These are phyloP conservation scores for Cochlearia excelsa DNA, from an alignment of 345 rosid genomes.

Conservation along the genomic window DNA sequence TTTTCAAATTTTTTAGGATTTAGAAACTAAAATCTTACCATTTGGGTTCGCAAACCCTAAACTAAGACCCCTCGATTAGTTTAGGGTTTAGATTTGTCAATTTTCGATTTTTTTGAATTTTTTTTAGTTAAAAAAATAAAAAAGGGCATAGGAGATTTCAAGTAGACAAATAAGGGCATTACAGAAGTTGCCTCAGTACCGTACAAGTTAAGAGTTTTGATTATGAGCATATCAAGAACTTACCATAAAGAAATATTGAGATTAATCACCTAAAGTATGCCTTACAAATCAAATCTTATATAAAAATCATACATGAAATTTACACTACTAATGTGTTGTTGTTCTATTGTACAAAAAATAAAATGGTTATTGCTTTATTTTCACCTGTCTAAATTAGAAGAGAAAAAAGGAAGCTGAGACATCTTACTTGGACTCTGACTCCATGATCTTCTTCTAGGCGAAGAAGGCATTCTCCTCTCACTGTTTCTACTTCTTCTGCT, in stretches of 20 bases:
- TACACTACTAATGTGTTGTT: slow-evolving; percentile 9
- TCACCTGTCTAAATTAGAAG: slow-evolving; percentile 50
- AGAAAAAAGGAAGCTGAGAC: slow-evolving; percentile 49
- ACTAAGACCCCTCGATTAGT: too few relatives aligned
- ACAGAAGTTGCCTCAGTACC: too few relatives aligned
- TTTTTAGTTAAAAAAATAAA: too few relatives aligned
- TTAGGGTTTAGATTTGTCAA: too few relatives aligned
- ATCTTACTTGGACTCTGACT: slow-evolving; percentile 48
- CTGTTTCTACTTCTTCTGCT: slow-evolving; percentile 53
- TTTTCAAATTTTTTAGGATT: too few relatives aligned
- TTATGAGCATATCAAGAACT: not conserved
- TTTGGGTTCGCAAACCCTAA: too few relatives aligned
- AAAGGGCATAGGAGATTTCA: too few relatives aligned
- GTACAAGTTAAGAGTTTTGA: slow-evolving; percentile 16
- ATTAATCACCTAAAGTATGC: too few relatives aligned
- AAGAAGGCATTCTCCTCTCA: slow-evolving; percentile 45
- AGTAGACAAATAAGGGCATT: too few relatives aligned
- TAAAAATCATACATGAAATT: slow-evolving; percentile 6
- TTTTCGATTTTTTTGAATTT: too few relatives aligned
- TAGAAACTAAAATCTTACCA: too few relatives aligned
- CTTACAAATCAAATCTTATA: slow-evolving; percentile 7
- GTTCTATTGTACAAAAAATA: not conserved
- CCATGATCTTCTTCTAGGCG: slow-evolving; percentile 48
- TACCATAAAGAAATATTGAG: slow-evolving; percentile 8
- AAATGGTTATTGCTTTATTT: not conserved